These are phyloP conservation scores for Solanum dulcamara DNA, from an alignment of 257 asterid genomes.

Conservation along the genomic window DNA sequence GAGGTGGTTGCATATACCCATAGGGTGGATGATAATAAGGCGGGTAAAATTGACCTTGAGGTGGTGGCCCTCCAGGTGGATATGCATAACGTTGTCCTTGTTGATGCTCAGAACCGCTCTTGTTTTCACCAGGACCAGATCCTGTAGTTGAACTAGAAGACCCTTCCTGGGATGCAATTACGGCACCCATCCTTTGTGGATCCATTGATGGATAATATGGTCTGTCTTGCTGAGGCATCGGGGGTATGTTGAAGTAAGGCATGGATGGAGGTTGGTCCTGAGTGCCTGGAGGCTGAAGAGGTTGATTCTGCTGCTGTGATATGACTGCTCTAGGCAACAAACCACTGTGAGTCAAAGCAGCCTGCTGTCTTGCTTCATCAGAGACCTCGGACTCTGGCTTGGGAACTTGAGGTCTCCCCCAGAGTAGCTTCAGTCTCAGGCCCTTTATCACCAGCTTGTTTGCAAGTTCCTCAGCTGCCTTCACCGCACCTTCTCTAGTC, in stretches of 20 bases:
- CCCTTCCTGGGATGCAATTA: conserved; percentile 64
- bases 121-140: conserved; percentile 46
- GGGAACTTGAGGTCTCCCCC: conserved; percentile 89
- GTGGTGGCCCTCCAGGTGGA: conserved; percentile 43
- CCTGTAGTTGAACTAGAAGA: conserved; percentile 4
- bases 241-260: conserved; percentile 87
- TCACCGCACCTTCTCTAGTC: conserved; percentile 88
- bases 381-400: conserved; percentile 53
- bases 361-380: conserved; percentile 75
- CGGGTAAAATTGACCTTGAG: conserved; percentile 64
- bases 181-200: conserved; percentile 95
- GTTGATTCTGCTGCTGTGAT: conserved; percentile 84
- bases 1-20: conserved; percentile 51
- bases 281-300: conserved; percentile 45
- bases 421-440: conserved; percentile 72
- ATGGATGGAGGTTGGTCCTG: conserved; percentile 46
- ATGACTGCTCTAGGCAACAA: conserved; percentile 79
- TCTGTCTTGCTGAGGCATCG: conserved; percentile 60
- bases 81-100: conserved; percentile 40
- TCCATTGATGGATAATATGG: conserved; percentile 93
- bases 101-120: conserved; percentile 23
- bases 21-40: conserved; percentile 49
- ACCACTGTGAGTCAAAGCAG: conserved; percentile 68
- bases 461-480: conserved; percentile 91
- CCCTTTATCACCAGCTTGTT: conserved; percentile 84